These are phyloP conservation scores for Ophiostoma tasmaniense DNA, from an alignment of 2,329 filamentous ascomycete species.

Conservation along the genomic window DNA sequence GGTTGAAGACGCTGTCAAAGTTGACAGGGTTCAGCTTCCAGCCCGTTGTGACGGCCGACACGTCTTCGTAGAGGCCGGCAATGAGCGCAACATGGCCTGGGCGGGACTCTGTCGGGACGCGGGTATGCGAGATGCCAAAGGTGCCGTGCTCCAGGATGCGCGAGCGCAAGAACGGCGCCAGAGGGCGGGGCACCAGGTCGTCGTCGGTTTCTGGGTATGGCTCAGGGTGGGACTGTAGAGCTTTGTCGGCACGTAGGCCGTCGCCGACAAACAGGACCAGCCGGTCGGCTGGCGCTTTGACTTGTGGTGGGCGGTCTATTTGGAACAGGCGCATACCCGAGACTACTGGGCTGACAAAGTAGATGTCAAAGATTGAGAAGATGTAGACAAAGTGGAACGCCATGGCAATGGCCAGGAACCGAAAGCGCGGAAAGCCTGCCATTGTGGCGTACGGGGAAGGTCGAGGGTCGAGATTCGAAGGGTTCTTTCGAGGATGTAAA, in stretches of 20 bases:
- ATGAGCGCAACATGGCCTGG: constrained; percentile 96
- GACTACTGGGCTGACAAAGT: constrained; percentile 96
- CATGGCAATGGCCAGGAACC: constrained; percentile 81
- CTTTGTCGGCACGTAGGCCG: constrained; percentile 92
- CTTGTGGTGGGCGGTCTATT: constrained; percentile 50
- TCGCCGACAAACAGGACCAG: constrained; percentile 92
- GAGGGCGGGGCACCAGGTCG: constrained; percentile 63
- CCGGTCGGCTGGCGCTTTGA: constrained; percentile 73
- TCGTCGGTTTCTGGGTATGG: constrained; percentile 62
- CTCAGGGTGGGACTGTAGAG: constrained; percentile 87
- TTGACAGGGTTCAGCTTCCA: constrained; percentile 99
- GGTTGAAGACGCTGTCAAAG: constrained; percentile 98
- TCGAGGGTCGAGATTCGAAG: background rate
- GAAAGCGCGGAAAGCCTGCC: constrained; percentile 56
- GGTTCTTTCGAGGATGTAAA: background rate
- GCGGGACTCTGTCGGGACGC: constrained; percentile 91
- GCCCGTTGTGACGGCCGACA: constrained; percentile 91
- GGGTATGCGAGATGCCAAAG: constrained; percentile 93
- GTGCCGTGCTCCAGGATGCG: constrained; percentile 82
- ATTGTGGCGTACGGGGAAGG: constrained; percentile 30
- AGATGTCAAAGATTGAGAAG: constrained; percentile 94
- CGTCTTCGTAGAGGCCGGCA: constrained; percentile 93
- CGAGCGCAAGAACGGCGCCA: constrained; percentile 86
- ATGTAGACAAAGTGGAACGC: constrained; percentile 92
- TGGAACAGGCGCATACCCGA: constrained; percentile 82